Evolutionary conservation across 2,329 filamentous ascomycete genomes (phyloP).

Genomic region (Cylindrodendrum hubeiense): DNA sequence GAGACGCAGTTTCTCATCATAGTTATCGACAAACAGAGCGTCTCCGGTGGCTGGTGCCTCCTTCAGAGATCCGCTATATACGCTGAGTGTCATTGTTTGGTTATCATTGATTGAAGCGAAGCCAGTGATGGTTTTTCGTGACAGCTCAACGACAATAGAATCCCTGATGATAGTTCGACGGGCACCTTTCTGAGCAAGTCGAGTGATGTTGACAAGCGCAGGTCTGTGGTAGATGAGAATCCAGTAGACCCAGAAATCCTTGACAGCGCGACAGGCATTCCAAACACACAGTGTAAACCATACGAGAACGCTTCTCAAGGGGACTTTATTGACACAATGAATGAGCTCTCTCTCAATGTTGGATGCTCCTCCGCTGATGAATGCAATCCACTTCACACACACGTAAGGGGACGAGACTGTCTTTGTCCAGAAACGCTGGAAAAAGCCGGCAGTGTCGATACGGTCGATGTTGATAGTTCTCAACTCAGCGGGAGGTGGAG

Average conservation of each 20-base stretch:
- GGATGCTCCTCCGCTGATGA: slow-evolving; percentile 21
- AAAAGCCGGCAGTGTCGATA: not conserved
- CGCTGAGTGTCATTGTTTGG: slow-evolving; percentile 18
- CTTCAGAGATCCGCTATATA: slow-evolving; percentile 22
- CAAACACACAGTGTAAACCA: slow-evolving; percentile 21
- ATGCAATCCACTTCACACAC: slow-evolving; percentile 29
- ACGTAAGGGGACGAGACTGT: slow-evolving; percentile 1
- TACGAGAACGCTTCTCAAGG: not conserved
- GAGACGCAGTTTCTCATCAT: slow-evolving; percentile 27
- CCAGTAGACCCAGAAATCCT: slow-evolving; percentile 32
- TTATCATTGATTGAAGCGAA: slow-evolving; percentile 17
- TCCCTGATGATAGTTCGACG: slow-evolving; percentile 27
- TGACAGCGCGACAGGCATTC: slow-evolving; percentile 24
- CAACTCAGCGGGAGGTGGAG: slow-evolving; percentile 5
- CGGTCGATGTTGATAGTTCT: slow-evolving; percentile 8
- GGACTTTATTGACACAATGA: slow-evolving; percentile 12
- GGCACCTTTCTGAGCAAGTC: slow-evolving; percentile 28
- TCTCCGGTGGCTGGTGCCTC: slow-evolving; percentile 12
- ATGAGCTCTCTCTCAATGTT: slow-evolving; percentile 29
- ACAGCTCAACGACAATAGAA: slow-evolving; percentile 22
- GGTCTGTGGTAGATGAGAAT: slow-evolving; percentile 25
- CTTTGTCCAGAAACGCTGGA: slow-evolving; percentile 8
- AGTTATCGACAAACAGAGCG: slow-evolving; percentile 21
- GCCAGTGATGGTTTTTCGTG: slow-evolving; percentile 24
- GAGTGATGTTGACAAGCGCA: slow-evolving; percentile 20